Evolutionary conservation across 345 rosid species (phyloP).

Genomic region (Eucalyptus decipiens): DNA sequence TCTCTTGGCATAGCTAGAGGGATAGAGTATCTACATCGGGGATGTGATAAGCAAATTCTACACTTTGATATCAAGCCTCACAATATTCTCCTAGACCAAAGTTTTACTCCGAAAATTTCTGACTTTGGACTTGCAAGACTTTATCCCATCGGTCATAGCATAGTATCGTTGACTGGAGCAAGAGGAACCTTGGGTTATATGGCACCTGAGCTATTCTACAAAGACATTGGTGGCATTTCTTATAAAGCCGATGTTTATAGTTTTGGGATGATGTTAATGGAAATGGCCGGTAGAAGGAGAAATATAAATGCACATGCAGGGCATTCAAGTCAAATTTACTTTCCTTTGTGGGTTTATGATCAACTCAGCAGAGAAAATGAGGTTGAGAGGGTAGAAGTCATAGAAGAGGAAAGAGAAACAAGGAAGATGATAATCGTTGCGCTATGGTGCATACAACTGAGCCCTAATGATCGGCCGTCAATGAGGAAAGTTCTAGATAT

Average conservation of each 20-base stretch:
- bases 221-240: background rate
- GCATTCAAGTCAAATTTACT: background rate
- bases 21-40: background rate
- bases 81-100: background rate
- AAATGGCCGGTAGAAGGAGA: background rate
- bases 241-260: background rate
- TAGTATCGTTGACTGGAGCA: background rate
- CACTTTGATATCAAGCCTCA: background rate
- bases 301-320: background rate
- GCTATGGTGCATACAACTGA: background rate
- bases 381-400: background rate
- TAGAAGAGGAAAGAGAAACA: background rate
- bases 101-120: background rate
- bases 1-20: background rate
- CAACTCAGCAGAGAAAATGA: background rate
- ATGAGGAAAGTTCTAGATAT: background rate
- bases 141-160: background rate
- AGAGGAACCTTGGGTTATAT: background rate
- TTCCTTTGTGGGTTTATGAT: background rate
- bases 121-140: background rate
- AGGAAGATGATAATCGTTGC: background rate
- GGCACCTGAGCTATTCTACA: background rate
- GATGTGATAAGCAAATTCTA: background rate
- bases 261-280: background rate
- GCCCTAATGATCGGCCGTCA: background rate